phyloP scores from a whole-genome alignment of 768 basidiomycete genomes.

The Pleurotus eryngii region DNA sequence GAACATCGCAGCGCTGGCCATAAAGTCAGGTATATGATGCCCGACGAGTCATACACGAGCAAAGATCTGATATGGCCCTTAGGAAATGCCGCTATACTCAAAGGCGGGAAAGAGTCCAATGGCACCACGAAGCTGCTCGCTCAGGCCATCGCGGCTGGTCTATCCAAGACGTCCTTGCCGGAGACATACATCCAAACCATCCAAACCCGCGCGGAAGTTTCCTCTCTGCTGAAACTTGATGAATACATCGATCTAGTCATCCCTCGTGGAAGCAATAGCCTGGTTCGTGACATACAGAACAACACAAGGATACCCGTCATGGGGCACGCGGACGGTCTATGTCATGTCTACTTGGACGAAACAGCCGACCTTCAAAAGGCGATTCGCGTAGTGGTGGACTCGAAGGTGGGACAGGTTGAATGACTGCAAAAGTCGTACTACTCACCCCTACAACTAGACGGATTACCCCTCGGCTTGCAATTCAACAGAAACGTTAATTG shows the following conservation, averaged over 20 bases:
- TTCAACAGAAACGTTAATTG: conserved; percentile 81
- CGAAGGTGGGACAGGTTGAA: conserved; percentile 60
- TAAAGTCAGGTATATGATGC: conserved; percentile 79
- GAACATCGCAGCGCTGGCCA: conserved; percentile 92
- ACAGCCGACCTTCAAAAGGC: conserved; percentile 78
- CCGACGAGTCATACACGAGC: background rate
- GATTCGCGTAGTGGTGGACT: conserved; percentile 77
- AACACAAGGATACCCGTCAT: conserved; percentile 93
- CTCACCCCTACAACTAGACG: conserved; percentile 42
- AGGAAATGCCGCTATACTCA: conserved; percentile 97
- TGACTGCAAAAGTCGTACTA: background rate
- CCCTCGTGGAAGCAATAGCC: conserved; percentile 88
- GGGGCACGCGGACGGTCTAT: conserved; percentile 98
- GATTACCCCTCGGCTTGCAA: conserved; percentile 98
- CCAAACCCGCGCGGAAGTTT: conserved; percentile 88
- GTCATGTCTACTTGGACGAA: conserved; percentile 86
- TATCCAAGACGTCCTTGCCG: conserved; percentile 71
- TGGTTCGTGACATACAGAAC: conserved; percentile 87
- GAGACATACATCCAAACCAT: conserved; percentile 86
- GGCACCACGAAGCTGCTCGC: conserved; percentile 76
- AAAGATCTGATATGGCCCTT: background rate
- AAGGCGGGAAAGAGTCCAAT: conserved; percentile 95
- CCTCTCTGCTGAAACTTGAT: conserved; percentile 81
- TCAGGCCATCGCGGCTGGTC: conserved; percentile 72
- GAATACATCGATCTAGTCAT: conserved; percentile 96